Evolutionary conservation across 2,329 filamentous ascomycete species (phyloP).

Genomic region (Xylariales sp.): DNA sequence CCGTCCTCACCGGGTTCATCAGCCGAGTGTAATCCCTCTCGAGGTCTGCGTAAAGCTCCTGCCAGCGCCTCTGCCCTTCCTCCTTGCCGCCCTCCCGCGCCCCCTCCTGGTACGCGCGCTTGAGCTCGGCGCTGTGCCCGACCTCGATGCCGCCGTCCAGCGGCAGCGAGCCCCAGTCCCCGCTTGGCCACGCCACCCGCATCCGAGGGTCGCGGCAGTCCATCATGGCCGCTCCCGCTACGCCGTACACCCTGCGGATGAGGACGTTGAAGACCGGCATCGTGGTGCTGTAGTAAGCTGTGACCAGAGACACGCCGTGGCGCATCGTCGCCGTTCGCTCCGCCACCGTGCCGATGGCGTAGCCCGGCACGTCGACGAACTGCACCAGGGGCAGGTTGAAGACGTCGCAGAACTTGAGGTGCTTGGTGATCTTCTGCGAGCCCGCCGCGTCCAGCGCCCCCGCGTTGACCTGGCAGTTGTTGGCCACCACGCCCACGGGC

Average conservation of each 20-base stretch:
- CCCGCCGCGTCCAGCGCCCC: slow-evolving; percentile 58
- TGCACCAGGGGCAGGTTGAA: slow-evolving; percentile 62
- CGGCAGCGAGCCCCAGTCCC: slow-evolving; percentile 58
- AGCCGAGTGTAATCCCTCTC: slow-evolving; percentile 56
- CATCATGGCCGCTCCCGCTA: slow-evolving; percentile 61
- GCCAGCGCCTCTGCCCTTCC: slow-evolving; percentile 32
- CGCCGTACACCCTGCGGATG: slow-evolving; percentile 56
- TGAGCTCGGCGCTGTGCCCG: slow-evolving; percentile 55
- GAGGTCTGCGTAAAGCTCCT: slow-evolving; percentile 45
- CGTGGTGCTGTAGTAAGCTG: slow-evolving; percentile 59
- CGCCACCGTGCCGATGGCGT: slow-evolving; percentile 59
- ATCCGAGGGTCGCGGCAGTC: slow-evolving; percentile 57
- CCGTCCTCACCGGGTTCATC: slow-evolving; percentile 62
- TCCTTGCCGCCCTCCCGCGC: slow-evolving; percentile 14
- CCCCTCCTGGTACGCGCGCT: slow-evolving; percentile 29
- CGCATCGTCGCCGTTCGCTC: slow-evolving; percentile 62
- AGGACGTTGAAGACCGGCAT: slow-evolving; percentile 61
- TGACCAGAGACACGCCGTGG: slow-evolving; percentile 57
- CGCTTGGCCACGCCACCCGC: slow-evolving; percentile 60
- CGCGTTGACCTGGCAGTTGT: slow-evolving; percentile 58
- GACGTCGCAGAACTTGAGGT: slow-evolving; percentile 60
- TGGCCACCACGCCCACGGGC: slow-evolving; percentile 54
- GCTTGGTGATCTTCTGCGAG: slow-evolving; percentile 55
- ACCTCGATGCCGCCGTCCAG: slow-evolving; percentile 63
- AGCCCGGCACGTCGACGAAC: slow-evolving; percentile 60